Percentiles rank a stretch among this genome's conserved stretches.
These are phyloP conservation scores for Elongisporangium prolatum DNA, from an alignment of 352 stramenopile species.

Conservation along the genomic window DNA sequence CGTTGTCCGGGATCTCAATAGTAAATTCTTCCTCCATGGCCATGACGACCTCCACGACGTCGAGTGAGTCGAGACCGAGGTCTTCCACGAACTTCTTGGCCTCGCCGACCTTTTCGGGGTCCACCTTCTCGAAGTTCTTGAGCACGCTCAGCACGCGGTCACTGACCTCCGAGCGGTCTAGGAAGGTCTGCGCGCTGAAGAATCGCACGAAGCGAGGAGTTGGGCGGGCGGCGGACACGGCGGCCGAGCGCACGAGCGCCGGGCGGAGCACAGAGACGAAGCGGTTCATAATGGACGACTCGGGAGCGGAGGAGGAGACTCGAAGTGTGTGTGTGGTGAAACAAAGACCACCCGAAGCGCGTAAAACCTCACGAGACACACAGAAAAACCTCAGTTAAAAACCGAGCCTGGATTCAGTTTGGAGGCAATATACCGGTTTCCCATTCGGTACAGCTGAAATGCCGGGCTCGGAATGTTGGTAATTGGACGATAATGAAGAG, in stretches of 20 bases:
- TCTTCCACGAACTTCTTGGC: conserved; percentile 96
- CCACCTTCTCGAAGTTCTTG: conserved; percentile 99
- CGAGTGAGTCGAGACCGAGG: conserved; percentile 98
- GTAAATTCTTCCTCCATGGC: conserved; percentile 99
- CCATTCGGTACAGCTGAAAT: not conserved
- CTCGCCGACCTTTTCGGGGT: conserved; percentile 90
- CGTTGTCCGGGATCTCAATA: conserved; percentile 99
- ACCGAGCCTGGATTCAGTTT: too few relatives aligned
- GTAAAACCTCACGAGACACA: conserved; percentile 3
- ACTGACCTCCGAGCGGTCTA: conserved; percentile 92
- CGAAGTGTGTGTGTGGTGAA: not conserved
- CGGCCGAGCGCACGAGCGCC: conserved; percentile 37
- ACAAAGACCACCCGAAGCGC: not conserved
- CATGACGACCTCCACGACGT: conserved; percentile 97
- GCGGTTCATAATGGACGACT: conserved; percentile 61
- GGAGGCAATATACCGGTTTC: not conserved
- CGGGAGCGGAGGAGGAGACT: not conserved
- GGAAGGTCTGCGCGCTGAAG: conserved; percentile 84
- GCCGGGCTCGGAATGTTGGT: not conserved
- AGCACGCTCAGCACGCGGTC: conserved; percentile 97
- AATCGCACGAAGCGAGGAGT: conserved; percentile 36
- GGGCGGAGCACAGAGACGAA: conserved; percentile 67
- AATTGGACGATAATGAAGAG: not conserved
- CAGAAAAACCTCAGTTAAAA: not conserved
- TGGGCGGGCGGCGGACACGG: conserved; percentile 15